Conservation (phyloP, 257 asterid species). For the Solanum chilense region DNA sequence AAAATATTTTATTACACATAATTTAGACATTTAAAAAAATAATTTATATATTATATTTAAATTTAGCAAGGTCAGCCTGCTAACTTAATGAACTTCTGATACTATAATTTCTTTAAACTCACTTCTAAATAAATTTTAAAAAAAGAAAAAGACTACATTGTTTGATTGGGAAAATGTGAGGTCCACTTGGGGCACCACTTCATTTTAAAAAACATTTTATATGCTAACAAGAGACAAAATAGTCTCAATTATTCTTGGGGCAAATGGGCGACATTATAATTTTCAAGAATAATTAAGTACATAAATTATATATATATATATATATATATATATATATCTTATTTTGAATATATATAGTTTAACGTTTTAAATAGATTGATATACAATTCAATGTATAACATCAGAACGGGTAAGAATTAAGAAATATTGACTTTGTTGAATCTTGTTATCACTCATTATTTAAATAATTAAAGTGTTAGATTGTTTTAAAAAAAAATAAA, state of each 20-base stretch:
- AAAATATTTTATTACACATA: not conserved
- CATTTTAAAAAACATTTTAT: not conserved
- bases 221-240: not conserved
- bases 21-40: not conserved
- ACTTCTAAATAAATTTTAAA: too few species aligned
- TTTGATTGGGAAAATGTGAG: not conserved
- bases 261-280: not conserved
- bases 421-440: not conserved
- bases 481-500: too few species aligned
- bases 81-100: too few species aligned
- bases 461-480: not conserved
- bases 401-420: too few species aligned
- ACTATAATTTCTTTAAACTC: too few species aligned
- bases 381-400: not conserved
- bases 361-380: not conserved
- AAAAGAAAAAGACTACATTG: not conserved
- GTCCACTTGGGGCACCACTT: not conserved
- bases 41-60: not conserved
- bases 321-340: too few species aligned
- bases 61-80: not conserved
- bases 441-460: not conserved
- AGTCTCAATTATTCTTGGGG: not conserved
- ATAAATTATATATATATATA: not conserved
- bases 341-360: not conserved
- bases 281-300: not conserved